Conservation (phyloP, 768 basidiomycete genomes). For the Russula emetica region DNA sequence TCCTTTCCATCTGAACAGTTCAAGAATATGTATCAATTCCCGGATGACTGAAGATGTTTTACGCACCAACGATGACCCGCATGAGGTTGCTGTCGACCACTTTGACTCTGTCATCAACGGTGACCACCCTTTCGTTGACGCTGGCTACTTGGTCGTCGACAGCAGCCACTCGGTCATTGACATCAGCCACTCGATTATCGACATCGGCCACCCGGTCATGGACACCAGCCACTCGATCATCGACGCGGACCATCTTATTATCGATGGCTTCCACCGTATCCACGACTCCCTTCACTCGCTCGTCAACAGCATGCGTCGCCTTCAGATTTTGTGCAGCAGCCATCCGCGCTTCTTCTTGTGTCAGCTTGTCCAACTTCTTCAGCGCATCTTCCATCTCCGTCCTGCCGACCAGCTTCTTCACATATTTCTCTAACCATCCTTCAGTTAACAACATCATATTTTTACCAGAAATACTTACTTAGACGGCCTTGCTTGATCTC, state of each 20-base stretch:
- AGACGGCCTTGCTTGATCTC: not conserved
- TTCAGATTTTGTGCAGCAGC: not conserved
- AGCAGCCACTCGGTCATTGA: no score
- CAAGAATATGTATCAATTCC: not conserved
- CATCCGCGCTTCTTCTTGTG: not conserved
- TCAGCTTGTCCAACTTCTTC: not conserved
- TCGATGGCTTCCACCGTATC: not conserved
- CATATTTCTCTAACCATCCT: not conserved
- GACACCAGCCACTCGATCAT: not conserved
- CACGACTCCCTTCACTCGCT: not conserved
- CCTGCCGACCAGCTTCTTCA: not conserved
- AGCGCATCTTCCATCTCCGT: not conserved
- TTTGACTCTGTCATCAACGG: not conserved
- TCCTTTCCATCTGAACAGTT: not conserved
- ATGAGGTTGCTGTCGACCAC: no score
- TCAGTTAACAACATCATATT: not conserved
- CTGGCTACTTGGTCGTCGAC: no score
- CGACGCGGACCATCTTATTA: not conserved
- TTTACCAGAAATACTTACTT: not conserved
- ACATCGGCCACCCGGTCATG: no score
- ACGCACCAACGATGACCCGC: not conserved
- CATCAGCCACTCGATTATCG: no score
- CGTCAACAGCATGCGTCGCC: not conserved
- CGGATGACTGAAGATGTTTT: not conserved
- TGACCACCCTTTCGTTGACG: no score